Evolutionary conservation across 345 rosid genomes (phyloP), one percentile per base, ranked within the genome.

Genomic region (Aurinia saxatilis): DNA sequence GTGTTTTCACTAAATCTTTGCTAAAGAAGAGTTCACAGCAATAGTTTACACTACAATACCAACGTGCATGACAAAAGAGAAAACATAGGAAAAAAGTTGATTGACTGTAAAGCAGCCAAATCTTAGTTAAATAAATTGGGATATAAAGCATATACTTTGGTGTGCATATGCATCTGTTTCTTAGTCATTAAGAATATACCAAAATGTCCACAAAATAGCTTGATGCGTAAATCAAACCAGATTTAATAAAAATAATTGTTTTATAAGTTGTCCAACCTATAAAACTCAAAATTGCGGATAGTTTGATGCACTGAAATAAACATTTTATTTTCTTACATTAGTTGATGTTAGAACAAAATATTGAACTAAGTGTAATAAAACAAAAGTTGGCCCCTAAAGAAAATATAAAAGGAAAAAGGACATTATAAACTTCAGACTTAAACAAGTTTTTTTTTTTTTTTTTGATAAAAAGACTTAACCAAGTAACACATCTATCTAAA

Each of bases 121-220:
- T 31, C 36, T 1, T 37, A 37, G 38, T 36, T 23, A 31, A 60
- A 17, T 13, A 30, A 48, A 14, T 46, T 54, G 29, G 63, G 31
- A 40, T 16, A 49, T 21, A 31, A 53, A 55, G 68, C 64, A 48
- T 56, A 63, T 70, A 49, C 59, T 37, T 36, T 45, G 51, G 56
- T 55, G 42, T 63, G 25, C 59, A 48, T 55, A 14, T 70, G 44
- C 29, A 31, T 69, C 37, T 39, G 31, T 70, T 63, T 40, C 75
- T 70, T 70, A 63, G 69, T 70, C 69, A 56, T 60, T 56, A 70
- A 63, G 75, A 70, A 70, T 70, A 70, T 70, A 49, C 70, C 27
- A 70, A 60, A 50, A 61, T 13, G 67, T 39, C 57, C 63, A 49
- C 44, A 35, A 19, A 40, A 9, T 7, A 58, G 21, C 16, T 29